phyloP scores from a whole-genome alignment of 768 basidiomycete genomes.

The Pleurotus salmoneostramineus region DNA sequence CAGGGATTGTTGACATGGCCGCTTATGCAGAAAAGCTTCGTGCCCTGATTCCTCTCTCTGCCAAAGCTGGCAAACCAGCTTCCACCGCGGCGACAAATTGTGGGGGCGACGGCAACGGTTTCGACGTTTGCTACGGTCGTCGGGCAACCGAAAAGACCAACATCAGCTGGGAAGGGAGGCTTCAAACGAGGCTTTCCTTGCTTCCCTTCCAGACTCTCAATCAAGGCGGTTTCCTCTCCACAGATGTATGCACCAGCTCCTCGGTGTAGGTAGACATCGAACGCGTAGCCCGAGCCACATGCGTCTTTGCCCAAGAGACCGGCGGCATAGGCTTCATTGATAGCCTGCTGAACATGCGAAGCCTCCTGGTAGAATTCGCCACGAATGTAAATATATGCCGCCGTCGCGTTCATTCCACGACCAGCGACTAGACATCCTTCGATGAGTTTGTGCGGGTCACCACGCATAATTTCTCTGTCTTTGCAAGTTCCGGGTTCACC shows the following conservation, averaged over 20 bases:
- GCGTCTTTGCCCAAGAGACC: slow-evolving; percentile 89
- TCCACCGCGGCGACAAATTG: slow-evolving; percentile 86
- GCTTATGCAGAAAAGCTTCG: slow-evolving; percentile 95
- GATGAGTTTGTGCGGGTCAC: slow-evolving; percentile 97
- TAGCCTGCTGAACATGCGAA: slow-evolving; percentile 89
- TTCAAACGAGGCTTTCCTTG: slow-evolving; percentile 98
- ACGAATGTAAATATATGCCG: slow-evolving; percentile 99
- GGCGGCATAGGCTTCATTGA: slow-evolving; percentile 89
- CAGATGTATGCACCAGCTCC: slow-evolving; percentile 99
- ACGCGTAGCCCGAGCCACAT: slow-evolving; percentile 89
- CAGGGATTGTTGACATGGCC: slow-evolving; percentile 99
- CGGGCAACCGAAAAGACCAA: slow-evolving; percentile 95
- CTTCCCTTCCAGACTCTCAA: slow-evolving; percentile 96
- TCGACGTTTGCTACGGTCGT: slow-evolving; percentile 98
- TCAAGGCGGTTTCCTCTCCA: slow-evolving; percentile 96
- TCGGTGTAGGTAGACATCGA: slow-evolving; percentile 98
- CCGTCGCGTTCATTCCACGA: slow-evolving; percentile 94
- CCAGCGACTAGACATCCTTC: slow-evolving; percentile 98
- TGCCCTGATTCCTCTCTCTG: slow-evolving; percentile 88
- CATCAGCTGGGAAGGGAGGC: slow-evolving; percentile 98
- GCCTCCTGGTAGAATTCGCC: slow-evolving; percentile 98
- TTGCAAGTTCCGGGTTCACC: slow-evolving; percentile 99
- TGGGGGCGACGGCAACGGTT: slow-evolving; percentile 96
- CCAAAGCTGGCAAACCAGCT: slow-evolving; percentile 94
- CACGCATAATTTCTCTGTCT: slow-evolving; percentile 95